Conservation (phyloP, 306 rosid species). For the Vicia sativa region DNA sequence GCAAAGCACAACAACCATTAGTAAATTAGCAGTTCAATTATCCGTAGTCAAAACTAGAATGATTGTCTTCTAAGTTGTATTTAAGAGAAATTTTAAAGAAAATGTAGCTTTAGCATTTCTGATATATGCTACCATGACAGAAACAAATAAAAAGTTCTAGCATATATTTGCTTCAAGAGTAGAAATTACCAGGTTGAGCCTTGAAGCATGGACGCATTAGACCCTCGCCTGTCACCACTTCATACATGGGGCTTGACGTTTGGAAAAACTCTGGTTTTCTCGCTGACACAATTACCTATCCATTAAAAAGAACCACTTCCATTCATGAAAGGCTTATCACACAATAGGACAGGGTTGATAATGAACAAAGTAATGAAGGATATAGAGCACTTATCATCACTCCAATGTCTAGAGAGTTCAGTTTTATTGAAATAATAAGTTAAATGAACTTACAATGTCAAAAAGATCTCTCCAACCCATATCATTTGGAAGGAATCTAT, state of each 20-base stretch:
- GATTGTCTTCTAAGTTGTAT: slow-evolving; percentile 4
- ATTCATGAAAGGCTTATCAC: slow-evolving; percentile 28
- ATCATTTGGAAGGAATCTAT: slow-evolving; percentile 93
- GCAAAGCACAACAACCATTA: slow-evolving; percentile 20
- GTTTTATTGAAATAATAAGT: slow-evolving; percentile 20
- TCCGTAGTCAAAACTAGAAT: slow-evolving; percentile 8
- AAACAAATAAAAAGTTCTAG: background rate
- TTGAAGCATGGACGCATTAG: slow-evolving; percentile 97
- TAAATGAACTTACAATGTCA: slow-evolving; percentile 76
- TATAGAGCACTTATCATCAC: slow-evolving; percentile 10
- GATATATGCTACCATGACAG: slow-evolving; percentile 5
- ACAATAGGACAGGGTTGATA: slow-evolving; percentile 9
- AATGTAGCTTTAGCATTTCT: slow-evolving; percentile 10
- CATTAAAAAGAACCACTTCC: slow-evolving; percentile 23
- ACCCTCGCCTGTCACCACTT: slow-evolving; percentile 97
- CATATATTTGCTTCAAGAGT: background rate
- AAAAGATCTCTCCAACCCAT: slow-evolving; percentile 96
- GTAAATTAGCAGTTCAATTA: slow-evolving; percentile 26
- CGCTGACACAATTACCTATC: slow-evolving; percentile 90
- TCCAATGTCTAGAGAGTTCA: slow-evolving; percentile 7
- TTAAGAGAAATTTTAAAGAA: slow-evolving; percentile 1
- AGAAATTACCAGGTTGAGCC: slow-evolving; percentile 74
- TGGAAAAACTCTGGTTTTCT: slow-evolving; percentile 99
- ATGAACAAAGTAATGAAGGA: slow-evolving; percentile 20
- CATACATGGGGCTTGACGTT: slow-evolving; percentile 90